phyloP scores from a whole-genome alignment of 768 basidiomycete genomes.

The Tylopilus balloui region DNA sequence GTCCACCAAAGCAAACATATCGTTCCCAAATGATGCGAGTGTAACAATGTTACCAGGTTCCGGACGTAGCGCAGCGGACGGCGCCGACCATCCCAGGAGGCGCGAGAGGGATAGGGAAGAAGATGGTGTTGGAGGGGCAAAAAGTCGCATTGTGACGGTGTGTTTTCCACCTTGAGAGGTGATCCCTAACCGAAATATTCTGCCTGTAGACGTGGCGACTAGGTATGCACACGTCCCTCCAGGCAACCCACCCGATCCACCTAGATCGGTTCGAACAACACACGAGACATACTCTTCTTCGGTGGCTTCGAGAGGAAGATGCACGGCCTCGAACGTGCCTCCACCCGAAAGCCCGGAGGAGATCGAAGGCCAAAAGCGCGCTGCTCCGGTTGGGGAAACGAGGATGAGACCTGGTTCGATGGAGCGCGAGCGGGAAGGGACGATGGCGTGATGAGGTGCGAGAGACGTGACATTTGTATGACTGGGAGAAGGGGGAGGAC shows the following conservation, averaged over 20 bases:
- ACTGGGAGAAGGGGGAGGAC: constrained; percentile 46
- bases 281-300: constrained; percentile 62
- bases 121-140: constrained; percentile 47
- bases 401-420: constrained; percentile 84
- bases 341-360: constrained; percentile 80
- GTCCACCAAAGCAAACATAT: constrained; percentile 67
- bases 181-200: constrained; percentile 58
- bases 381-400: constrained; percentile 61
- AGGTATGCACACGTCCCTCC: constrained; percentile 39
- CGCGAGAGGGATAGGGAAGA: constrained; percentile 42
- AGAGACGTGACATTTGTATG: constrained; percentile 48
- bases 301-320: constrained; percentile 41
- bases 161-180: constrained; percentile 68
- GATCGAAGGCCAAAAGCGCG: constrained; percentile 87
- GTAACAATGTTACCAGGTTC: constrained; percentile 62
- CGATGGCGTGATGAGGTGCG: constrained; percentile 47
- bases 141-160: constrained; percentile 53
- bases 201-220: constrained; percentile 62
- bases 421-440: constrained; percentile 51
- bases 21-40: constrained; percentile 48
- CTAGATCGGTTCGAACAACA: constrained; percentile 60
- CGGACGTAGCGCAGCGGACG: constrained; percentile 36
- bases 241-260: constrained; percentile 22
- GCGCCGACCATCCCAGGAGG: constrained; percentile 40
- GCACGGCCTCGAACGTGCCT: constrained; percentile 48